phyloP scores from a whole-genome alignment of 1,284 basidiomycete species.

The Cystobasidium sp. region DNA sequence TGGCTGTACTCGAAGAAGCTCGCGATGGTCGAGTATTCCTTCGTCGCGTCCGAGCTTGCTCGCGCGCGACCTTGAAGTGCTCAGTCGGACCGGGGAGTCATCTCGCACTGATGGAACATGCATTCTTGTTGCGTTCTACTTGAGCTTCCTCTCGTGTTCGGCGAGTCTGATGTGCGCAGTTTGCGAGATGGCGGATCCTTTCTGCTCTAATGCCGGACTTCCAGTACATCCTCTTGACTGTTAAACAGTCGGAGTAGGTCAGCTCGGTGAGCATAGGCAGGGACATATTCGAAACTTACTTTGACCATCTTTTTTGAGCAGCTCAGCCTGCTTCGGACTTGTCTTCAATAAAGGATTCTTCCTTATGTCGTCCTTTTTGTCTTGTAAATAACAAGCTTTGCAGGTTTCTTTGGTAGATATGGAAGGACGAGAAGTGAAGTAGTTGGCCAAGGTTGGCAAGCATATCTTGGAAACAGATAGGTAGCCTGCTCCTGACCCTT shows the following conservation, averaged over 20 bases:
- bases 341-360: neutral
- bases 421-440: conserved; percentile 11
- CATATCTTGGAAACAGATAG: neutral
- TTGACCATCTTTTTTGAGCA: conserved; percentile 22
- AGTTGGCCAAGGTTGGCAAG: neutral
- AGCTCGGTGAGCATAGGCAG: neutral
- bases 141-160: conserved; percentile 8
- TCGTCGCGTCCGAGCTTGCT: neutral
- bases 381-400: conserved; percentile 22
- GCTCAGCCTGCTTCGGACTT: conserved; percentile 8
- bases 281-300: conserved; percentile 8
- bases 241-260: no score
- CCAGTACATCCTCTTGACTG: conserved; percentile 35
- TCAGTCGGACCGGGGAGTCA: neutral
- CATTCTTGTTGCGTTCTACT: conserved; percentile 2
- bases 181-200: conserved; percentile 1
- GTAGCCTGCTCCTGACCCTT: neutral
- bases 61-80: conserved; percentile 15
- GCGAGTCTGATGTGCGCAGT: neutral
- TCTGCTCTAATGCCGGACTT: conserved; percentile 14
- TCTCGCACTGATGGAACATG: neutral
- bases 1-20: conserved; percentile 6
- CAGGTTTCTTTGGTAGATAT: conserved; percentile 38
- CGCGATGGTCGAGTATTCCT: neutral
- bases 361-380: conserved; percentile 8